These are phyloP conservation scores for Plasmodium blacklocki DNA, from an alignment of 169 alveolate genomes.

Conservation along the genomic window DNA sequence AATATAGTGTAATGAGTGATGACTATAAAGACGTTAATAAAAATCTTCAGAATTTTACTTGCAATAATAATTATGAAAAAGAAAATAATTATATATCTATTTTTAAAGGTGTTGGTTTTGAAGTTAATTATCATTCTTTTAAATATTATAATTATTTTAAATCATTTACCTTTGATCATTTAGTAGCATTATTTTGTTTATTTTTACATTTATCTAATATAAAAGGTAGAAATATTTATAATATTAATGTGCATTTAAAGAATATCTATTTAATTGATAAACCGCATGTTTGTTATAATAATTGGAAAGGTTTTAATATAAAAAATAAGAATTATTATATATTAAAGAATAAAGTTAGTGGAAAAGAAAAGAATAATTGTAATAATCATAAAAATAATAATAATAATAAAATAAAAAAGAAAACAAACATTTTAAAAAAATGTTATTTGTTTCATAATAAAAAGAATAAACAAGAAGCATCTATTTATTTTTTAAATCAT, in stretches of 20 bases:
- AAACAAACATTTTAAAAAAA: constrained; percentile 1
- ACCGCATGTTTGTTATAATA: constrained; percentile 6
- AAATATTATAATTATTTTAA: constrained; percentile 59
- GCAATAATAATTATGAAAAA: not conserved
- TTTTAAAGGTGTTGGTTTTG: constrained; percentile 60
- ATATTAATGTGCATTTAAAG: constrained; percentile 43
- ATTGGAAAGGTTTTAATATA: constrained; percentile 10
- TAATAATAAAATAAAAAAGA: constrained; percentile 4
- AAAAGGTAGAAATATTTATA: constrained; percentile 48
- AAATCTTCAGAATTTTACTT: not conserved
- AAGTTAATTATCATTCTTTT: constrained; percentile 67
- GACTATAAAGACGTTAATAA: not conserved
- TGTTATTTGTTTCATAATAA: too few relatives aligned
- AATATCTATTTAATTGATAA: constrained; percentile 52
- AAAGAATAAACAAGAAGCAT: too few relatives aligned
- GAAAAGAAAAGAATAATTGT: constrained; percentile 9
- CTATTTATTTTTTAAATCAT: constrained; percentile 27
- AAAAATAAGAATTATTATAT: constrained; percentile 21
- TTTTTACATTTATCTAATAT: constrained; percentile 51
- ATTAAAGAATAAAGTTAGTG: constrained; percentile 8
- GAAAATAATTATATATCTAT: constrained; percentile 27
- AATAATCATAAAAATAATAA: constrained; percentile 17
- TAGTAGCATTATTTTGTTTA: constrained; percentile 59
- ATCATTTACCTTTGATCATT: constrained; percentile 47
- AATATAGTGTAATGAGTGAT: not conserved